Conservation (phyloP, 108 stramenopile genomes). For the Pseudonitzschia delicatissima region DNA sequence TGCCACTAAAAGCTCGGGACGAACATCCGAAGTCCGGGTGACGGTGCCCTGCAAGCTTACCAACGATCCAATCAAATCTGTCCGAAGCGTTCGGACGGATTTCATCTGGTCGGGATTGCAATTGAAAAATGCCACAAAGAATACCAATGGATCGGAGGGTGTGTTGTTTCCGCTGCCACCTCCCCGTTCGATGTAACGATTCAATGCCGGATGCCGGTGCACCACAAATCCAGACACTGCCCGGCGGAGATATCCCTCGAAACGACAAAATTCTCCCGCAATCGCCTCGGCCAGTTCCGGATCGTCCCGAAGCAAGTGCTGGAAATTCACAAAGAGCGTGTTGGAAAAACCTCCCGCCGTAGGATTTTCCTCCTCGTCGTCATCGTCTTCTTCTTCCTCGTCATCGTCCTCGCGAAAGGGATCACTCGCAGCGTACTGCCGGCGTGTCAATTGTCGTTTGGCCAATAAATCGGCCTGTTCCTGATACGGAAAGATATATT, state of each 20-base stretch:
- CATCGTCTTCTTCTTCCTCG: constrained; percentile 31
- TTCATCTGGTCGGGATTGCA: constrained; percentile 38
- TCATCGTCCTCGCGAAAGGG: constrained; percentile 5
- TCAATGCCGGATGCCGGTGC: constrained; percentile 57
- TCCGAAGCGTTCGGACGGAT: constrained; percentile 73
- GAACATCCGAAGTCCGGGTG: constrained; percentile 94
- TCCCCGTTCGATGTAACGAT: constrained; percentile 17
- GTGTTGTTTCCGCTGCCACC: not conserved
- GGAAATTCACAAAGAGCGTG: constrained; percentile 74
- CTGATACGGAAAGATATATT: constrained; percentile 62
- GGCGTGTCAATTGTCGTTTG: constrained; percentile 41
- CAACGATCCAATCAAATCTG: constrained; percentile 76
- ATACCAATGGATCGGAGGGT: constrained; percentile 18
- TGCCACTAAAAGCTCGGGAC: constrained; percentile 95
- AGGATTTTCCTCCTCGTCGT: constrained; percentile 14
- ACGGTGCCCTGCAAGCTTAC: constrained; percentile 86
- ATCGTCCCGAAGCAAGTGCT: constrained; percentile 58
- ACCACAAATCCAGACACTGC: constrained; percentile 58
- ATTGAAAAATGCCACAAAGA: constrained; percentile 87
- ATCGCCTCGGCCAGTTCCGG: constrained; percentile 83
- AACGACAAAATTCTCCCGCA: constrained; percentile 78
- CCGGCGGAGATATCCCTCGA: constrained; percentile 76
- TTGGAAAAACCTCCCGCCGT: constrained; percentile 45
- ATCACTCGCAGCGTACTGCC: constrained; percentile 1
- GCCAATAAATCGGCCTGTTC: constrained; percentile 71